phyloP scores from a whole-genome alignment of 2,329 filamentous ascomycete genomes.

The Septoria linicola region DNA sequence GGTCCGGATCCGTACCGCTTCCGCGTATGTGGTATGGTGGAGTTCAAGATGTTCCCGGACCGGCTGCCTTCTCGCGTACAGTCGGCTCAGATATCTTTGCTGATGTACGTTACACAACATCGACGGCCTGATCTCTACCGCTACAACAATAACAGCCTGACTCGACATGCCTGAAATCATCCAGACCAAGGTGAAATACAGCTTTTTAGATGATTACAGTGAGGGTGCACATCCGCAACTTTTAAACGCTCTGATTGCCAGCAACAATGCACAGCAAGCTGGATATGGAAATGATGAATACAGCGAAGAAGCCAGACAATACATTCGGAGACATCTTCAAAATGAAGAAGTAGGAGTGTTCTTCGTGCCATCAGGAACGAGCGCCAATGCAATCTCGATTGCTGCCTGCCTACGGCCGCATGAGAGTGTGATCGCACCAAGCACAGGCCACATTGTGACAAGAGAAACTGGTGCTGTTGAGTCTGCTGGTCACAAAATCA shows the following conservation, averaged over 20 bases:
- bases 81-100: slow-evolving; percentile 2
- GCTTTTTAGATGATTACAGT: slow-evolving; percentile 10
- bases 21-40: no score
- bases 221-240: slow-evolving; percentile 9
- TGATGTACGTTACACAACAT: background rate
- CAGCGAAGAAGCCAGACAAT: slow-evolving; percentile 3
- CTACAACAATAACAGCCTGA: background rate
- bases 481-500: slow-evolving; percentile 7
- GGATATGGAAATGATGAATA: slow-evolving; percentile 10
- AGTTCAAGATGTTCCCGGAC: slow-evolving; percentile 1
- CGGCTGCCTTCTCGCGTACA: slow-evolving; percentile 3
- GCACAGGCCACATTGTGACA: slow-evolving; percentile 4
- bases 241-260: slow-evolving; percentile 4
- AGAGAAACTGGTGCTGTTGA: slow-evolving; percentile 11
- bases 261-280: slow-evolving; percentile 7
- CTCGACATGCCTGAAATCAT: slow-evolving; percentile 9
- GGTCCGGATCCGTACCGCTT: no score
- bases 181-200: slow-evolving; percentile 4
- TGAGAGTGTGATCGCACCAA: slow-evolving; percentile 8
- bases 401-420: slow-evolving; percentile 7
- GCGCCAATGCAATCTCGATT: slow-evolving; percentile 8
- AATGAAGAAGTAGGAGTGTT: slow-evolving; percentile 9
- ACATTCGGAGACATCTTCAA: background rate
- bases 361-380: slow-evolving; percentile 6
- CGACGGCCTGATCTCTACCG: background rate